These are phyloP conservation scores for Saccharomycopsis sp. DNA, from an alignment of 805 yeast genomes.

Conservation along the genomic window DNA sequence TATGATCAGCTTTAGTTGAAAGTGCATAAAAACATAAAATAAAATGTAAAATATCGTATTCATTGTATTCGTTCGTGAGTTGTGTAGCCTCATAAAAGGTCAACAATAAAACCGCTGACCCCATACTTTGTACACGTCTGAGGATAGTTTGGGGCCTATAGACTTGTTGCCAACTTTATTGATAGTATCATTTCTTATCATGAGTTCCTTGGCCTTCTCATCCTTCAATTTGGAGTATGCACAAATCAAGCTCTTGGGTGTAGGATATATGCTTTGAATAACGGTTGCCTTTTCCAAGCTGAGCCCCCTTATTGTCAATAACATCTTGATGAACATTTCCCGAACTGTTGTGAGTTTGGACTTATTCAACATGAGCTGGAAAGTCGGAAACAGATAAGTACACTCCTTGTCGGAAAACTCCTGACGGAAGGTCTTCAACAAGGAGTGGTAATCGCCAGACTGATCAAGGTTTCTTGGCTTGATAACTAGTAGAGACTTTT, in stretches of 20 bases:
- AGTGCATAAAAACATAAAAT: not conserved
- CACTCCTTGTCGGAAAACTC: slow-evolving; percentile 39
- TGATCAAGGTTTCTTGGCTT: slow-evolving; percentile 43
- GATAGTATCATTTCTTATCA: slow-evolving; percentile 7
- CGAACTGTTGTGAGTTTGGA: slow-evolving; percentile 61
- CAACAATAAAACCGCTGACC: slow-evolving; percentile 8
- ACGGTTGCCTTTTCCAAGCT: slow-evolving; percentile 78
- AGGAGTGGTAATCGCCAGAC: slow-evolving; percentile 43
- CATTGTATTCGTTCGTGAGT: too few relatives aligned
- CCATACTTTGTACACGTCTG: slow-evolving; percentile 18
- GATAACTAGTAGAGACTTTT: slow-evolving; percentile 40
- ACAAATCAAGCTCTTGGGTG: slow-evolving; percentile 56
- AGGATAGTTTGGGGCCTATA: slow-evolving; percentile 17
- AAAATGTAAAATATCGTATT: not conserved
- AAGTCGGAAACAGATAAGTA: slow-evolving; percentile 45
- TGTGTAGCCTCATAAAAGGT: too few relatives aligned
- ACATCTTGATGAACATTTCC: slow-evolving; percentile 68
- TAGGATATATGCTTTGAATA: slow-evolving; percentile 63
- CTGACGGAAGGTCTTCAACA: slow-evolving; percentile 37
- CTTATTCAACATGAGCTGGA: slow-evolving; percentile 65
- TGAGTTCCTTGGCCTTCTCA: slow-evolving; percentile 4
- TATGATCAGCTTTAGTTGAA: too few relatives aligned
- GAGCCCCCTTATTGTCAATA: slow-evolving; percentile 75
- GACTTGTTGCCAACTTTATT: slow-evolving; percentile 15
- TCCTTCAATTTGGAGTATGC: slow-evolving; percentile 31